These are phyloP conservation scores for Asterella californica DNA, from an alignment of 225 moss, liverwort and hornwort species.

Conservation along the genomic window DNA sequence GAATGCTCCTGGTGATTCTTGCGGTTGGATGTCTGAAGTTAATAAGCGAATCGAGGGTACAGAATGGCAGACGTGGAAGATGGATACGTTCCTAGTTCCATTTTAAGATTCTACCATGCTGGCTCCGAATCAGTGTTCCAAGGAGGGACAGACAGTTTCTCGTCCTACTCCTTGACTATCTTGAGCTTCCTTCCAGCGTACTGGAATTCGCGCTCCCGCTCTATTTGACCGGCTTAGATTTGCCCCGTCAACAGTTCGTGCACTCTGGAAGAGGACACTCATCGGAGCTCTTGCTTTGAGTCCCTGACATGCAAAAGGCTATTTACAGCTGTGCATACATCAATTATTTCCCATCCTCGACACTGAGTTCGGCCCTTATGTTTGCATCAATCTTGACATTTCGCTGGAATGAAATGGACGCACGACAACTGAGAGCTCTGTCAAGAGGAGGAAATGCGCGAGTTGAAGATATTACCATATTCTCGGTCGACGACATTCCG, in stretches of 20 bases:
- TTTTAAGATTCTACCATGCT: not conserved
- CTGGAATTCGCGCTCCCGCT: not conserved
- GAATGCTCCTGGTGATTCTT: not conserved
- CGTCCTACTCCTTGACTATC: not conserved
- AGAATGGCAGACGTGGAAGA: not conserved
- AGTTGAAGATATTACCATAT: too few relatives aligned
- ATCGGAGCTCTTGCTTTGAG: not conserved
- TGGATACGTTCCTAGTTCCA: not conserved
- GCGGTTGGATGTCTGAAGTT: not conserved
- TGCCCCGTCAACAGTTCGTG: not conserved
- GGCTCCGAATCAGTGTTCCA: not conserved
- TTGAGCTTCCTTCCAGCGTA: not conserved
- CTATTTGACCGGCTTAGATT: not conserved
- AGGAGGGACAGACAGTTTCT: not conserved
- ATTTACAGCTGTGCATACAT: not conserved
- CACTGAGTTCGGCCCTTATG: not conserved
- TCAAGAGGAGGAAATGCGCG: too few relatives aligned
- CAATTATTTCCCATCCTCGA: too few relatives aligned
- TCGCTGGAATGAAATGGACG: not conserved
- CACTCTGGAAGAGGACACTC: not conserved
- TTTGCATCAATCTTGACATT: not conserved
- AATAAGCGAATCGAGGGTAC: not conserved
- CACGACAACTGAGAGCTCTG: not conserved
- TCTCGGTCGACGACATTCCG: not conserved
- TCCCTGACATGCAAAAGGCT: not conserved